Conservation (phyloP, 495 filamentous ascomycete species). For the Penicillium cataractarum region DNA sequence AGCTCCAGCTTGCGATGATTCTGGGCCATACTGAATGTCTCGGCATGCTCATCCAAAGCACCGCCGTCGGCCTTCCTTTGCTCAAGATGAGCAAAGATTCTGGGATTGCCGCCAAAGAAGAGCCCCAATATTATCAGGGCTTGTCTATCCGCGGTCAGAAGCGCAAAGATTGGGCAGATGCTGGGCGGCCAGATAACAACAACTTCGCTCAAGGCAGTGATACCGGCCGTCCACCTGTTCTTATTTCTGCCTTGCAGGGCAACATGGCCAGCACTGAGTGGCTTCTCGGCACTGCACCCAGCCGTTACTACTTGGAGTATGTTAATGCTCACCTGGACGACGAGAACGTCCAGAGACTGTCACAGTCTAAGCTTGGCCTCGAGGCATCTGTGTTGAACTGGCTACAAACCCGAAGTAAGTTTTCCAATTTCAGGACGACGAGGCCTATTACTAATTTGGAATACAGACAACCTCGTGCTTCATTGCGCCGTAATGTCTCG, state of each 20-base stretch:
- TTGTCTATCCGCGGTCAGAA: constrained; percentile 73
- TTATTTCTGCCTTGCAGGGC: constrained; percentile 59
- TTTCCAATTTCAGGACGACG: neutral
- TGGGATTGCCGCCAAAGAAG: constrained; percentile 57
- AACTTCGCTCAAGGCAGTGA: constrained; percentile 5
- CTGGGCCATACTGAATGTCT: constrained; percentile 49
- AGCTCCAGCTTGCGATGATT: constrained; percentile 46
- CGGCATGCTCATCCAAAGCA: constrained; percentile 52
- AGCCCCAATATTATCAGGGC: constrained; percentile 71
- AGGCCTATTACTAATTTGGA: neutral
- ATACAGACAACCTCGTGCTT: constrained; percentile 61
- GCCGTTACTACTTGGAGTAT: constrained; percentile 65
- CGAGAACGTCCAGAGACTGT: constrained; percentile 57
- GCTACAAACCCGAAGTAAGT: constrained; percentile 57
- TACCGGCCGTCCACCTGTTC: constrained; percentile 53
- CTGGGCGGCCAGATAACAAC: constrained; percentile 44
- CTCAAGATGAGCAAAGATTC: constrained; percentile 61
- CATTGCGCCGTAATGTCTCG: constrained; percentile 64
- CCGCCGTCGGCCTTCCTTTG: constrained; percentile 66
- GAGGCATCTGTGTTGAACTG: constrained; percentile 62
- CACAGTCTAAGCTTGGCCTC: constrained; percentile 56
- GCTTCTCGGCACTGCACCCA: constrained; percentile 67
- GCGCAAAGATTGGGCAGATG: constrained; percentile 62
- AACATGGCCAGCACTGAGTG: constrained; percentile 66
- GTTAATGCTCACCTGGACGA: constrained; percentile 59